Conservation (phyloP, 2,329 filamentous ascomycete species). For the Fusarium piperis region DNA sequence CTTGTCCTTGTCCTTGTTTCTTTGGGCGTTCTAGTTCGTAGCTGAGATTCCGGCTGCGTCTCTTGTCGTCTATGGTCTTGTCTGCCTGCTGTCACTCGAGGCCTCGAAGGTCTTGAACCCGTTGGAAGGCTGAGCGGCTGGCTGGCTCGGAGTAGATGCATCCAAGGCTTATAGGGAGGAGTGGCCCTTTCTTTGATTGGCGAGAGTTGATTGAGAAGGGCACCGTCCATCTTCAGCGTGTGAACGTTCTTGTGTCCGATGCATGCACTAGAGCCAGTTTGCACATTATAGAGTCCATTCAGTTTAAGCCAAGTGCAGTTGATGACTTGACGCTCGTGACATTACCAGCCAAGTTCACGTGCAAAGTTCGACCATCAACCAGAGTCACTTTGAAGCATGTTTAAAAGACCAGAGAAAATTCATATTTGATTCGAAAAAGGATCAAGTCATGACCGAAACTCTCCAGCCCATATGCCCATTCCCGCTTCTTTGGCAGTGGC, state of each 20-base stretch:
- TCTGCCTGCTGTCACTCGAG: no score
- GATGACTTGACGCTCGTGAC: background rate
- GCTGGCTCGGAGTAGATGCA: fast-evolving
- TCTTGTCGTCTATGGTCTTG: no score
- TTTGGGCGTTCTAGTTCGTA: no score
- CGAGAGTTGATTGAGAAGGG: background rate
- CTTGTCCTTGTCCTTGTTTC: no score
- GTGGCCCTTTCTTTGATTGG: background rate
- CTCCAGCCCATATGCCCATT: no score
- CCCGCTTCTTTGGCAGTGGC: background rate
- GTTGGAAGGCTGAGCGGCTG: no score
- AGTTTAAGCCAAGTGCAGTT: background rate
- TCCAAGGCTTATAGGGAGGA: background rate
- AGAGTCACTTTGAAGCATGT: background rate
- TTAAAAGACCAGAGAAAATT: background rate
- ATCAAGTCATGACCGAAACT: background rate
- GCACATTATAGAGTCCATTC: background rate
- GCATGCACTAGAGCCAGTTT: background rate
- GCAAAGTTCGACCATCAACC: background rate
- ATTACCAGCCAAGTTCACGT: background rate
- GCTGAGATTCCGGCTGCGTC: no score
- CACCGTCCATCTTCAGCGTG: background rate
- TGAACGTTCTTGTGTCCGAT: background rate
- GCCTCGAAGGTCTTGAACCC: no score
- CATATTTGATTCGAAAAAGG: background rate